Percentiles rank a stretch among this genome's conserved stretches.
These are phyloP conservation scores for Taxillus chinensis DNA, from an alignment of 164 flowering plant species.

Conservation along the genomic window DNA sequence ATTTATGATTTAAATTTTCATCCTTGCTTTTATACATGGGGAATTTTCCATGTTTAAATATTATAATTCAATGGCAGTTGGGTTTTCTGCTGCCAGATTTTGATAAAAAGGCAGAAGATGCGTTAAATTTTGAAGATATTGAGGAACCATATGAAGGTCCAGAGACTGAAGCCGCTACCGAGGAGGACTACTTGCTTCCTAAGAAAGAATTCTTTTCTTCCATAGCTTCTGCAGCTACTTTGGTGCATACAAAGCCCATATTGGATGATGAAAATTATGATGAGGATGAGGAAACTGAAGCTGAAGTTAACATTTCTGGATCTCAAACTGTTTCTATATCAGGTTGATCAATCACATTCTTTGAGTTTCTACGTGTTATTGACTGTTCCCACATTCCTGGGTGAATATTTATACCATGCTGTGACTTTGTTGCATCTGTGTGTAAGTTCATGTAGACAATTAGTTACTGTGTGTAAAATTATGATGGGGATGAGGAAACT, in stretches of 20 bases:
- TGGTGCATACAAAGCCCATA: constrained; percentile 36
- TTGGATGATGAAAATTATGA: constrained; percentile 96
- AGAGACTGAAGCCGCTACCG: constrained; percentile 60
- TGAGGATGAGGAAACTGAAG: constrained; percentile 62
- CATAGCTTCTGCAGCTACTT: constrained; percentile 31
- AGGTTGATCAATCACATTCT: constrained; percentile 23
- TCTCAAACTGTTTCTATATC: constrained; percentile 17
- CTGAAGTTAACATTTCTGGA: constrained; percentile 24
- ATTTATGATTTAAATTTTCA: too few species aligned
- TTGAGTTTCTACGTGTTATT: not conserved
- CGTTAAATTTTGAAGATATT: constrained; percentile 92
- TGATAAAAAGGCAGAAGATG: constrained; percentile 91
- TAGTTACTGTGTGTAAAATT: constrained; percentile 27
- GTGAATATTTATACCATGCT: too few species aligned
- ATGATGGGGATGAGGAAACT: constrained; percentile 74
- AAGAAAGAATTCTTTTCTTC: constrained; percentile 56
- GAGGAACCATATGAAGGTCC: constrained; percentile 98
- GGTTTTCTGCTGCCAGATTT: constrained; percentile 43
- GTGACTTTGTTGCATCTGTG: too few species aligned
- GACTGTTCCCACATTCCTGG: too few species aligned
- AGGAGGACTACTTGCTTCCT: constrained; percentile 77
- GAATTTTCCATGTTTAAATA: not conserved
- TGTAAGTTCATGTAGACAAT: too few species aligned
- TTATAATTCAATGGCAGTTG: constrained; percentile 4
- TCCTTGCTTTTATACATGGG: not conserved